phyloP scores from a whole-genome alignment of 2,329 filamentous ascomycete species.

The Periconia macrospinosa region DNA sequence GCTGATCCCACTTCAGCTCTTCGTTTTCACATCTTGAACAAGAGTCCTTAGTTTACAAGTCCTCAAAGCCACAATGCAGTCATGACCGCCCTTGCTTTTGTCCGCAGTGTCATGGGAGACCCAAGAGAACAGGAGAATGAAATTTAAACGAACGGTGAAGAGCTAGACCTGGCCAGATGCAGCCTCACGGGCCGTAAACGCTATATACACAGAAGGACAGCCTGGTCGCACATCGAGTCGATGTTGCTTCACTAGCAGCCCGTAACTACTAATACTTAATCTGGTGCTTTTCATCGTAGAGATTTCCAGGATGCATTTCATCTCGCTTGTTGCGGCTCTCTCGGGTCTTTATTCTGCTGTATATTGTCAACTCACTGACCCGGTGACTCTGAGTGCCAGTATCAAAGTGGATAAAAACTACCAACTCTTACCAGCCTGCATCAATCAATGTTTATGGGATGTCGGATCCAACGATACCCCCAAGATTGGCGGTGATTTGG shows the following conservation, averaged over 20 bases:
- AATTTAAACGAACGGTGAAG: neutral
- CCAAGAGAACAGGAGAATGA: neutral
- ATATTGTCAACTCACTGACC: conserved; percentile 3
- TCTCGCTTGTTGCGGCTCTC: neutral
- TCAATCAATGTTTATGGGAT: conserved; percentile 19
- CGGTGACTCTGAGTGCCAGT: conserved; percentile 7
- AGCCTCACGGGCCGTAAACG: neutral
- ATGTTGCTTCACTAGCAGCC: no score
- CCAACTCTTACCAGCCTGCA: conserved; percentile 12
- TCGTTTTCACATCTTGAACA: neutral
- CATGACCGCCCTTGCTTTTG: neutral
- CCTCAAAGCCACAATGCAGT: conserved; percentile 1
- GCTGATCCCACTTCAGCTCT: neutral
- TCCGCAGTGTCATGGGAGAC: neutral
- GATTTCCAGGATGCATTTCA: neutral
- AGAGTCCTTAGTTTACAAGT: neutral
- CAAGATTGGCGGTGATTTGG: conserved; percentile 14
- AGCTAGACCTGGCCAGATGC: neutral
- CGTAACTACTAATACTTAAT: neutral
- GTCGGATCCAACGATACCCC: conserved; percentile 10
- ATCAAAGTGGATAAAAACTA: conserved; percentile 11
- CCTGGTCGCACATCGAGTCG: neutral
- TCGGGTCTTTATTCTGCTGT: neutral
- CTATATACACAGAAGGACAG: neutral
- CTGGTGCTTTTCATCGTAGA: neutral